Evolutionary conservation across 225 moss, liverwort and hornwort genomes (phyloP).

Genomic region (Marchantia paleacea): DNA sequence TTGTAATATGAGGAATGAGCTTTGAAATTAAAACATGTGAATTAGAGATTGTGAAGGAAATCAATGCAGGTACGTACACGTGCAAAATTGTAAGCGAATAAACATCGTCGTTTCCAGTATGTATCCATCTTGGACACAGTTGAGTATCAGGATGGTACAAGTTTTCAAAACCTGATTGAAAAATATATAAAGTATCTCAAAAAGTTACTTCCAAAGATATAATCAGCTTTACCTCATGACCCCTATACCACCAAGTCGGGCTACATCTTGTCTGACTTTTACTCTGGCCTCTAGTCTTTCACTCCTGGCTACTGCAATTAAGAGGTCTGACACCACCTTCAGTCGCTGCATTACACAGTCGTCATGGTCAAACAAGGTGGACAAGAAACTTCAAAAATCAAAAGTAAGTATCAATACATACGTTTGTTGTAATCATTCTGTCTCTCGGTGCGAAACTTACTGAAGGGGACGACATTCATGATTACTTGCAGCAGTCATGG

Average conservation of each 20-base stretch:
- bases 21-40: too few species aligned
- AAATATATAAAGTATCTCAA: too few species aligned
- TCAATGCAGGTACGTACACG: too few species aligned
- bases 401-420: background rate
- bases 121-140: too few species aligned
- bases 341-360: constrained; percentile 56
- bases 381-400: background rate
- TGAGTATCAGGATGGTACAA: too few species aligned
- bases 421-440: background rate
- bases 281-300: constrained; percentile 83
- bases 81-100: too few species aligned
- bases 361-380: background rate
- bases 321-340: constrained; percentile 88
- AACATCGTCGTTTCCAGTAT: too few species aligned
- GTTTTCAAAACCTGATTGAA: too few species aligned
- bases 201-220: too few species aligned
- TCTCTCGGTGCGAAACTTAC: background rate
- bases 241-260: constrained; percentile 78
- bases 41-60: too few species aligned
- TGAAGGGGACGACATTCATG: background rate
- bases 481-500: too few species aligned
- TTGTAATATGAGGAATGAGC: too few species aligned
- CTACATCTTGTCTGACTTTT: constrained; percentile 74
- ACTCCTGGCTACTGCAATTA: constrained; percentile 73
- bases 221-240: constrained; percentile 71